Evolutionary conservation across 345 rosid genomes (phyloP).

Genomic region (Hypericum perforatum): DNA sequence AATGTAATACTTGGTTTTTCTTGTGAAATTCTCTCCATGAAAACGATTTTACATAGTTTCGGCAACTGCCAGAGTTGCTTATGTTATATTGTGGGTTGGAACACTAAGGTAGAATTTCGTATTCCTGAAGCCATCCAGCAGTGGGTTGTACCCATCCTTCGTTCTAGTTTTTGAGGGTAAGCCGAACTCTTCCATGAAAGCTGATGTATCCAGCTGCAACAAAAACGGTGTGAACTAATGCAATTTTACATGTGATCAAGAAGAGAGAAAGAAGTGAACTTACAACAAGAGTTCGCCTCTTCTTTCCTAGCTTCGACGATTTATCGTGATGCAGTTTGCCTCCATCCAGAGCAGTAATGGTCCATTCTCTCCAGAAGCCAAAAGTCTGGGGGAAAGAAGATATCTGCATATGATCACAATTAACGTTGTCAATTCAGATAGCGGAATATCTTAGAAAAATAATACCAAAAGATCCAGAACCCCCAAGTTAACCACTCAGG

Average conservation of each 20-base stretch:
- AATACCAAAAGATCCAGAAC: too few relatives aligned
- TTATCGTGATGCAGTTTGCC: constrained; percentile 39
- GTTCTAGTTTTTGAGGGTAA: constrained; percentile 79
- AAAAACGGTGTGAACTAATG: background rate
- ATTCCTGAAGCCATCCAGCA: constrained; percentile 89
- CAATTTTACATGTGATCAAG: background rate
- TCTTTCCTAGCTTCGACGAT: constrained; percentile 60
- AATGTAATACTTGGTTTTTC: too few relatives aligned
- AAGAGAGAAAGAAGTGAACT: constrained; percentile 14
- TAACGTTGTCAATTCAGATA: background rate
- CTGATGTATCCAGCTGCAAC: constrained; percentile 66
- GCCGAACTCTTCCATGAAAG: constrained; percentile 94
- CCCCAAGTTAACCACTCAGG: too few relatives aligned
- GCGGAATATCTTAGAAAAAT: background rate
- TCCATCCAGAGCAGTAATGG: constrained; percentile 85
- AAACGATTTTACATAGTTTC: too few relatives aligned
- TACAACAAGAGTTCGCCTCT: constrained; percentile 78
- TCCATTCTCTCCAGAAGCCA: constrained; percentile 85
- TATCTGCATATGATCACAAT: constrained; percentile 61
- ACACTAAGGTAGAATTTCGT: constrained; percentile 86
- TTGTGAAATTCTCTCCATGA: too few relatives aligned
- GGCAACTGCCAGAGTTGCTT: background rate
- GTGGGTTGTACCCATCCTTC: constrained; percentile 87
- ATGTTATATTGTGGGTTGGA: constrained; percentile 68
- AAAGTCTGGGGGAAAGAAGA: constrained; percentile 90